A percentile compares a stretch with the other conserved stretches of the same genome.
phyloP scores from a whole-genome alignment of 1,284 basidiomycete species.

The Neotropicomus parvogracilis region DNA sequence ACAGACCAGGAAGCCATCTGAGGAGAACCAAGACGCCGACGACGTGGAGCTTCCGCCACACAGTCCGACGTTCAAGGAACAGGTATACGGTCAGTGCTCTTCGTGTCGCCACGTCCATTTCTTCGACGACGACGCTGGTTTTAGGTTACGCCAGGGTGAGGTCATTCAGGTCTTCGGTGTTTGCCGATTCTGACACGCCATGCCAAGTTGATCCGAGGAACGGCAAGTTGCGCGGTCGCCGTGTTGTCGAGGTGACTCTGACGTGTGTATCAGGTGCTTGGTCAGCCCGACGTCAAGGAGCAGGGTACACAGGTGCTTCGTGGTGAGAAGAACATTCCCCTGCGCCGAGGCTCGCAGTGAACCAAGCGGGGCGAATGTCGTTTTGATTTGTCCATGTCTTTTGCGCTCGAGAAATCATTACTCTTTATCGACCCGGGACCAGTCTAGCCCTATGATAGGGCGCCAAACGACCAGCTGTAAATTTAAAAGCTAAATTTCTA shows the following conservation, averaged over 20 bases:
- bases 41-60: slow-evolving; percentile 24
- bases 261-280: slow-evolving; percentile 22
- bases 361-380: slow-evolving; percentile 12
- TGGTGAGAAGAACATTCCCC: slow-evolving; percentile 36
- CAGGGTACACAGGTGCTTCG: slow-evolving; percentile 46
- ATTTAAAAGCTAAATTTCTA: slow-evolving; percentile 27
- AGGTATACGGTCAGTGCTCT: slow-evolving; percentile 41
- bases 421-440: no score
- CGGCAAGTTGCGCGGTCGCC: slow-evolving; percentile 31
- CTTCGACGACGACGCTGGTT: neutral
- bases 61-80: slow-evolving; percentile 46
- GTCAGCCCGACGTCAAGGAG: slow-evolving; percentile 39
- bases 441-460: no score
- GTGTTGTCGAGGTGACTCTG: slow-evolving; percentile 1
- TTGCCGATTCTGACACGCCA: slow-evolving; percentile 6
- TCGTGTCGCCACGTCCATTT: neutral
- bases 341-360: slow-evolving; percentile 25
- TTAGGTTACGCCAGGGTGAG: slow-evolving; percentile 35
- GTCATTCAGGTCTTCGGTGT: neutral
- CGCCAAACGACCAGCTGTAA: no score
- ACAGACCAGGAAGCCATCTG: slow-evolving; percentile 26
- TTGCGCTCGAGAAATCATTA: no score
- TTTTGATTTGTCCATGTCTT: no score
- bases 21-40: slow-evolving; percentile 28
- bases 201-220: slow-evolving; percentile 44